Evolutionary conservation across 345 rosid genomes (phyloP).

Genomic region (Dimocarpus longan): DNA sequence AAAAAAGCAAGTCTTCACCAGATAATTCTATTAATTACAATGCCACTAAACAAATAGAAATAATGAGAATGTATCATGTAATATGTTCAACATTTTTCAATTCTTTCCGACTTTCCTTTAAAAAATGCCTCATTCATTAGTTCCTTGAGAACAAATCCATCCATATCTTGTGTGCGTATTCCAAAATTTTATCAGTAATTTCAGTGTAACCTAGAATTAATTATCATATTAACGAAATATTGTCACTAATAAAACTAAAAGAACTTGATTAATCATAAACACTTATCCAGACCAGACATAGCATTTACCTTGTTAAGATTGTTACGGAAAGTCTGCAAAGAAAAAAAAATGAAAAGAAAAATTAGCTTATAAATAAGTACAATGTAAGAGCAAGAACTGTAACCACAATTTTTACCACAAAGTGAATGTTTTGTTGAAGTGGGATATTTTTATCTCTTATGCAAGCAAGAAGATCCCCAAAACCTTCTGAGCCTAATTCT

Average conservation of each 20-base stretch:
- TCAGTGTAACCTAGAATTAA: not conserved
- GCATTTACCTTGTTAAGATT: slow-evolving; percentile 87
- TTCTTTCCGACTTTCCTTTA: not conserved
- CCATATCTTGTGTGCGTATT: not conserved
- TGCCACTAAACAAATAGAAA: not conserved
- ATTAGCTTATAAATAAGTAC: slow-evolving; percentile 30
- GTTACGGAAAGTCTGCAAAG: slow-evolving; percentile 80
- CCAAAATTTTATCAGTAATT: not conserved
- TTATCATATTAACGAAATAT: not conserved
- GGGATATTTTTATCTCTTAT: slow-evolving; percentile 79
- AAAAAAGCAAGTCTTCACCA: not conserved
- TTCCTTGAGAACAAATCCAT: not conserved
- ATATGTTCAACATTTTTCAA: not conserved
- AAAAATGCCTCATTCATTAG: not conserved
- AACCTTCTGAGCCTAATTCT: slow-evolving; percentile 91
- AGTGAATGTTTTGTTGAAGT: slow-evolving; percentile 82
- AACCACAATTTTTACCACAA: slow-evolving; percentile 67
- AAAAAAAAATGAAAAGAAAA: slow-evolving; percentile 9
- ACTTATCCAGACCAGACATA: slow-evolving; percentile 12
- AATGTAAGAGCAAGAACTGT: slow-evolving; percentile 15
- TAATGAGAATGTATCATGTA: not conserved
- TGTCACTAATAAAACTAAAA: not conserved
- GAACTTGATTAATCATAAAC: not conserved
- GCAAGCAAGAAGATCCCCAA: slow-evolving; percentile 84
- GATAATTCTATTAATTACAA: not conserved